Percentiles rank a stretch among this genome's conserved stretches.
These are phyloP conservation scores for Reutealis trisperma DNA, from an alignment of 345 rosid genomes.

Conservation along the genomic window DNA sequence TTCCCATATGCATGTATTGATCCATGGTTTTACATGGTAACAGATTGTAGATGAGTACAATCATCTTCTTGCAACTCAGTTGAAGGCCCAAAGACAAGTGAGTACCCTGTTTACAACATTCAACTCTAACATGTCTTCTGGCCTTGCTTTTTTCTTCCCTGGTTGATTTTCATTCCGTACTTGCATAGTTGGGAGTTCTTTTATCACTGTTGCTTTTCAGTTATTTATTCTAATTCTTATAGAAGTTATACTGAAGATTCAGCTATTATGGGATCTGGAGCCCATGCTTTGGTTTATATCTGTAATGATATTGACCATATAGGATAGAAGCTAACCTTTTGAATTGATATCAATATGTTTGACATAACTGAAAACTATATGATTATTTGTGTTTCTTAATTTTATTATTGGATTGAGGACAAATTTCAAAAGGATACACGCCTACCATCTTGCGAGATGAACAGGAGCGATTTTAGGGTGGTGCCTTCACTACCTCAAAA, in stretches of 20 bases:
- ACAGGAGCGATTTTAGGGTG: too few relatives aligned
- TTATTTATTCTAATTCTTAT: neutral
- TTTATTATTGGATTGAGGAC: neutral
- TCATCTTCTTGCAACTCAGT: constrained; percentile 79
- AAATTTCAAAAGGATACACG: neutral
- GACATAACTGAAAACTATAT: neutral
- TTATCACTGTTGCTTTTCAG: neutral
- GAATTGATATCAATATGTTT: neutral
- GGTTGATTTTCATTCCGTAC: neutral
- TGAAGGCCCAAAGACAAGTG: constrained; percentile 84
- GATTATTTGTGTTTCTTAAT: constrained; percentile 6
- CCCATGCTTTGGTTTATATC: neutral
- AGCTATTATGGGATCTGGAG: neutral
- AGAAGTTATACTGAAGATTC: neutral
- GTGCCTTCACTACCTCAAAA: too few relatives aligned
- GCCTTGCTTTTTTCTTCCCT: neutral
- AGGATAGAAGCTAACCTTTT: neutral
- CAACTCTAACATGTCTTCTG: neutral
- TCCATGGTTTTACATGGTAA: constrained; percentile 11
- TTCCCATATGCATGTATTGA: neutral
- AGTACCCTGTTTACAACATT: constrained; percentile 15
- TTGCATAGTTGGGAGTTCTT: neutral
- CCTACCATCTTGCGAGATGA: neutral
- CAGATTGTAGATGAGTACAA: constrained; percentile 87
- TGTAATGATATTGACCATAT: neutral